These are phyloP conservation scores for Drechslerella coelobrocha DNA, from an alignment of 2,329 filamentous ascomycete species.

Conservation along the genomic window DNA sequence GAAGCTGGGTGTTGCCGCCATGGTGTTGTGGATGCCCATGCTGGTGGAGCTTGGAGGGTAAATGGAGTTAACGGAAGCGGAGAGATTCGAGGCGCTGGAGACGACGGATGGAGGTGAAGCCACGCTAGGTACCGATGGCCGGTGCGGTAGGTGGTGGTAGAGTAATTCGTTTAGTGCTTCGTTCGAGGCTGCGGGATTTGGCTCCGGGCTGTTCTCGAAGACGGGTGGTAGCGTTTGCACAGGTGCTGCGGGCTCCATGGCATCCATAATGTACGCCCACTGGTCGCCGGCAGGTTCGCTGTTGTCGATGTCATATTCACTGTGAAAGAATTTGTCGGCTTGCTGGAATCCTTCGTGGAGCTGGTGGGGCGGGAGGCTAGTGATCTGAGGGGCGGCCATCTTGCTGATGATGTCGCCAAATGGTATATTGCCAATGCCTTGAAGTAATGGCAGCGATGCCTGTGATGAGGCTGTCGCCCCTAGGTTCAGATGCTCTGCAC, in stretches of 20 bases:
- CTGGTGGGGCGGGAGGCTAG: constrained; percentile 15
- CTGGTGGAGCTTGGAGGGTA: constrained; percentile 44
- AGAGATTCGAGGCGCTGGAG: constrained; percentile 20
- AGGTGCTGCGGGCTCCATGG: constrained; percentile 32
- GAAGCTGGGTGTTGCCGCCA: constrained; percentile 6
- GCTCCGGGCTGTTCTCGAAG: constrained; percentile 30
- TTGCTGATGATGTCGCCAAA: constrained; percentile 18
- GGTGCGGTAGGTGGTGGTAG: constrained; percentile 6
- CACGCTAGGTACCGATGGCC: not conserved
- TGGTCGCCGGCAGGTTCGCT: constrained; percentile 14
- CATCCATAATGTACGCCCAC: constrained; percentile 30
- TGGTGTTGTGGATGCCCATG: constrained; percentile 31
- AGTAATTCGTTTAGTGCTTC: constrained; percentile 11
- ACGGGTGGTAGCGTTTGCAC: constrained; percentile 21
- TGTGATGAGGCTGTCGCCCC: constrained; percentile 11
- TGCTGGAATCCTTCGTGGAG: constrained; percentile 7
- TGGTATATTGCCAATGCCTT: not conserved
- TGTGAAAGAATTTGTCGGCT: constrained; percentile 15
- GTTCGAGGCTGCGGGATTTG: constrained; percentile 17
- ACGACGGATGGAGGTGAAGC: constrained; percentile 20
- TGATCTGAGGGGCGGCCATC: constrained; percentile 27
- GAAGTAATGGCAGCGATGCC: not conserved
- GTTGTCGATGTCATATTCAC: constrained; percentile 17
- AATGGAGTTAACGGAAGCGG: constrained; percentile 7
- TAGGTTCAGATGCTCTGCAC: constrained; percentile 12